Percentiles rank a stretch among this genome's conserved stretches.
Evolutionary conservation across 305 asterid genomes (phyloP).

Genomic region (Fraxinus xanthoxyloides): DNA sequence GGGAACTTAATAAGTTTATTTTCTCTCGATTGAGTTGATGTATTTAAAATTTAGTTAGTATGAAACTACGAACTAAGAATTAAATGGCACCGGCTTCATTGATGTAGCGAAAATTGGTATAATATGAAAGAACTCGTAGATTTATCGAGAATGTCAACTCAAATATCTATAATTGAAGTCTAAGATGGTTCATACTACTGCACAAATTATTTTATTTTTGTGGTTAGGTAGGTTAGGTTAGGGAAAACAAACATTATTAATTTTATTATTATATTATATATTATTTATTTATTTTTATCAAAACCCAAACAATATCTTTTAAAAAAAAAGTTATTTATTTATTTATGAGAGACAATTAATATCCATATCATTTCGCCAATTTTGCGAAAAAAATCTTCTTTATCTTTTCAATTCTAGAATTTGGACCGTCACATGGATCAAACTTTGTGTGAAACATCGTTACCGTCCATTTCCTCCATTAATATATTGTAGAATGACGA

Average conservation of each 20-base stretch:
- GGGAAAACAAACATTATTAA: not conserved
- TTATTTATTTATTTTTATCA: not conserved
- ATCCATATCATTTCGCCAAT: not conserved
- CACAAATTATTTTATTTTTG: not conserved
- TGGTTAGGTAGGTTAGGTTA: not conserved
- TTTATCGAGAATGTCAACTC: not conserved
- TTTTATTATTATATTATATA: not conserved
- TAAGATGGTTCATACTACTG: not conserved
- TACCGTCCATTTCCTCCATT: too few species aligned
- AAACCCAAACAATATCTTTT: not conserved
- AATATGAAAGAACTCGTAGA: not conserved
- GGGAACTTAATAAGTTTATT: not conserved
- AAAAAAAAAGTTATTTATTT: too few species aligned
- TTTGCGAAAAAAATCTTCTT: not conserved
- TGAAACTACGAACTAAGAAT: too few species aligned
- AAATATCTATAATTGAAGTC: not conserved
- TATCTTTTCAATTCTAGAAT: too few species aligned
- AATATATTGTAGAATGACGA: not conserved
- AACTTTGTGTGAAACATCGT: not conserved
- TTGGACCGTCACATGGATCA: not conserved
- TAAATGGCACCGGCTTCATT: not conserved
- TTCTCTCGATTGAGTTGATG: not conserved
- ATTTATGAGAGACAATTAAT: not conserved
- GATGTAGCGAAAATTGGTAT: not conserved
- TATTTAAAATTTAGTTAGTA: not conserved